phyloP scores from a whole-genome alignment of 164 flowering plant species.

The Malania oleifera region DNA sequence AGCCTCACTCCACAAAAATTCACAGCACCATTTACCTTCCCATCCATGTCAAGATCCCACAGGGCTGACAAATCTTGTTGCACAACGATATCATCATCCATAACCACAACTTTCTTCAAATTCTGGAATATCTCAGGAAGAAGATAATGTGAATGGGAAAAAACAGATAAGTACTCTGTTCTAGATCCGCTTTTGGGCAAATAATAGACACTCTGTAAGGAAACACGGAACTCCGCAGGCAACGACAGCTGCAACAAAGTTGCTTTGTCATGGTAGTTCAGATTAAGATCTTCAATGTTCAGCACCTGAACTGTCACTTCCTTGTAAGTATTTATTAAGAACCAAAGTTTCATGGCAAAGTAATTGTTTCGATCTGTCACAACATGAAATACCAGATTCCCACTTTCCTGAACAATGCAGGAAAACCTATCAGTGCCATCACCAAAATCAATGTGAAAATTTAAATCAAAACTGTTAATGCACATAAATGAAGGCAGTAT shows the following conservation, averaged over 20 bases:
- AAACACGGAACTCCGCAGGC: constrained; percentile 78
- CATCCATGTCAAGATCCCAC: constrained; percentile 78
- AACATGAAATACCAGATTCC: constrained; percentile 78
- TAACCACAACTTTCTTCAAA: constrained; percentile 64
- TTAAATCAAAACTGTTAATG: not conserved
- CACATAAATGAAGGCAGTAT: not conserved
- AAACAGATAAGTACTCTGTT: constrained; percentile 67
- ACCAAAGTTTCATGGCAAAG: constrained; percentile 88
- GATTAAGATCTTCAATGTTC: constrained; percentile 61
- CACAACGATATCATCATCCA: constrained; percentile 88
- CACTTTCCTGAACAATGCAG: constrained; percentile 58
- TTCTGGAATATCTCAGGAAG: constrained; percentile 67
- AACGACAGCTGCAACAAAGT: constrained; percentile 26
- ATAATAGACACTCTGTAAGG: constrained; percentile 33
- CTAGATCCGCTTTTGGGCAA: constrained; percentile 17
- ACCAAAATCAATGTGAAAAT: not conserved
- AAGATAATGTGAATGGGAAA: constrained; percentile 68
- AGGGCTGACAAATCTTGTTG: constrained; percentile 74
- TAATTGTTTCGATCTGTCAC: constrained; percentile 75
- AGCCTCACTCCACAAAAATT: constrained; percentile 53
- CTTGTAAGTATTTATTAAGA: constrained; percentile 42
- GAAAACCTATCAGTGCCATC: constrained; percentile 3
- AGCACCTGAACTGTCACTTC: constrained; percentile 65
- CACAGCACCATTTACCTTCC: constrained; percentile 79
- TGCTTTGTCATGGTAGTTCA: constrained; percentile 23